Conservation (phyloP, 495 filamentous ascomycete species). For the Hypoxylon crocopeplum region DNA sequence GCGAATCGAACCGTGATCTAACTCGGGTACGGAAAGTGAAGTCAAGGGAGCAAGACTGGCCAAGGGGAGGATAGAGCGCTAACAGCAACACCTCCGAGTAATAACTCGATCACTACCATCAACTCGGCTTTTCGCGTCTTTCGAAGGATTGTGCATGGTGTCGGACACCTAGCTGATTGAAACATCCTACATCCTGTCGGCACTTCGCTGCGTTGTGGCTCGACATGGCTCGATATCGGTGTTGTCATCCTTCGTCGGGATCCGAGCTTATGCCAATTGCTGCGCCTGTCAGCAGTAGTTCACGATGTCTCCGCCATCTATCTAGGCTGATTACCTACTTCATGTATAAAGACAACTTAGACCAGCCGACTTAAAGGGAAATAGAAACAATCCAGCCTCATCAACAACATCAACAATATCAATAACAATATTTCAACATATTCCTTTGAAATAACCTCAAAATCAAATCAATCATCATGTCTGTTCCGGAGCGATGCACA, state of each 20-base stretch:
- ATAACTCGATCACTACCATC: not conserved
- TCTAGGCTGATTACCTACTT: not conserved
- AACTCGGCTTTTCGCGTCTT: not conserved
- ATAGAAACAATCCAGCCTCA: not conserved
- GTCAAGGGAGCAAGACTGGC: not conserved
- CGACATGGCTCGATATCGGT: not conserved
- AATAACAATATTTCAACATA: not conserved
- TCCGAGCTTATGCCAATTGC: not conserved
- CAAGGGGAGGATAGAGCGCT: too few relatives aligned
- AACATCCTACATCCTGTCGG: not conserved
- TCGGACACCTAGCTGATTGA: not conserved
- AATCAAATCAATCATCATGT: not conserved
- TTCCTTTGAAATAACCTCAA: not conserved
- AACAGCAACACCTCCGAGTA: not conserved
- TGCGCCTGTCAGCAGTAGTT: not conserved
- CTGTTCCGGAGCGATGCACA: not conserved
- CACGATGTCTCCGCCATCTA: not conserved
- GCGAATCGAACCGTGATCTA: too few relatives aligned
- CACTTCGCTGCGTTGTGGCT: not conserved
- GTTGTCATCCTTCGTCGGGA: not conserved
- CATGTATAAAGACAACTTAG: not conserved
- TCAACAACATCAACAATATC: not conserved
- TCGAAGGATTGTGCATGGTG: not conserved
- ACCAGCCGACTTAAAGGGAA: not conserved
- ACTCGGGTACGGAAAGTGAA: not conserved